Base-by-base conservation (phyloP, 495 filamentous ascomycete genomes). In the Aspergillus diversus region DNA sequence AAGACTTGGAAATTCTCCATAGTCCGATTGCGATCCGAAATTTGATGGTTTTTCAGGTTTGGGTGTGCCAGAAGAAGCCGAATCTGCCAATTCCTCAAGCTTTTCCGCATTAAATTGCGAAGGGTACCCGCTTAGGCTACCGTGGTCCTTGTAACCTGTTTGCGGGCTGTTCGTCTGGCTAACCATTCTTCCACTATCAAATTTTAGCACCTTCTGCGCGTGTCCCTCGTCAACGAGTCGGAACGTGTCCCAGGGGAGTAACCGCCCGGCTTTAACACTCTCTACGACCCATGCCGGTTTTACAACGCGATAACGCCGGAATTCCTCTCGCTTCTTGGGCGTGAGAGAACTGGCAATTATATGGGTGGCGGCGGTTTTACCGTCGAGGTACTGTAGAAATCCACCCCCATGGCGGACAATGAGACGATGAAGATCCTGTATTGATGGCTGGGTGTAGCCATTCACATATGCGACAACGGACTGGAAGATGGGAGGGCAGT, bases 251-350 rank as follows among this genome's bases (percentile, higher is more conserved):
- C 95, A 99, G 3, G 93, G 89, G 52, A 97, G 80, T 48, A 97
- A 68, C 56, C 83, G 88, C 1, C 92, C 92, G 5, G 88, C 90
- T 52, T 86, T 81, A 59, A 98, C 84, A 70, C 92, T 96, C 62
- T 98, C 95, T 9, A 91, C 88, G 3, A 98, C 83, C 95, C 95
- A 99, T 55, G 93, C 89, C n/a, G 95, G 95, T 74, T 93, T 96
- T 64, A 97, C 95, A 31, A 99, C 91, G 33, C 92, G 87, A 69
- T 97, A 98, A 59, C 84, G 86, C 21, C 77, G 80, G 64, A 96
- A 97, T 63, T 97, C 95, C 35, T 91, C 86, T 33, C 85, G 83
- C 71, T 99, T 99, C 80, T 97, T 98, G 0, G 91, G 91, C 3
- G 95, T 94, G 37, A 99, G 81, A 57, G 86, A 88, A 50, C 90